Percentiles rank a stretch among this genome's conserved stretches.
Evolutionary conservation across 495 filamentous ascomycete species (phyloP).

Genomic region (Oleoguttula mirabilis): DNA sequence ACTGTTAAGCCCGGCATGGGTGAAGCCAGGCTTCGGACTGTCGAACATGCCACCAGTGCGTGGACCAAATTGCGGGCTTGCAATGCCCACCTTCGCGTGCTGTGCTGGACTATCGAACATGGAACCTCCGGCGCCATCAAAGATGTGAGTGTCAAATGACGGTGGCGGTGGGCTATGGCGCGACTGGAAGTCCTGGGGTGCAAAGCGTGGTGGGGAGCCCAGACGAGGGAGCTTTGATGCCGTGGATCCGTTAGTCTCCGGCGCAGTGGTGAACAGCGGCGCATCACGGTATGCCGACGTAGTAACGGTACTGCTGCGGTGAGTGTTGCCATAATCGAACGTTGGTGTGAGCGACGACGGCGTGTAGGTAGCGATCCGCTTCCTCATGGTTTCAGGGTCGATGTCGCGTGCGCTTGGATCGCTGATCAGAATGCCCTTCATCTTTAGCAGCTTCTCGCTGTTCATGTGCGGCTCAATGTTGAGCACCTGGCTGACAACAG

Average conservation of each 20-base stretch:
- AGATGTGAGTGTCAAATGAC: constrained; percentile 16
- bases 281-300: not conserved
- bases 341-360: constrained; percentile 4
- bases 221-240: constrained; percentile 6
- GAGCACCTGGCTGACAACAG: constrained; percentile 18
- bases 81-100: constrained; percentile 5
- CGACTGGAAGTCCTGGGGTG: not conserved
- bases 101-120: constrained; percentile 18
- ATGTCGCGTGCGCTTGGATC: constrained; percentile 9
- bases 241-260: not conserved
- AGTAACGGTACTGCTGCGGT: not conserved
- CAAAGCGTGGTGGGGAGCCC: constrained; percentile 9
- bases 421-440: constrained; percentile 12
- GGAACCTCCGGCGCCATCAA: constrained; percentile 5
- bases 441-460: constrained; percentile 20
- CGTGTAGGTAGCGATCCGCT: constrained; percentile 10
- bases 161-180: constrained; percentile 1
- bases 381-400: constrained; percentile 11
- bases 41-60: constrained; percentile 7
- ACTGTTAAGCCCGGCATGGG: constrained; percentile 1
- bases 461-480: constrained; percentile 19
- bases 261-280: constrained; percentile 7
- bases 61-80: constrained; percentile 9
- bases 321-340: constrained; percentile 7
- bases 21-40: constrained; percentile 3